Conservation (phyloP, 768 basidiomycete genomes). For the Mycena vulgaris region DNA sequence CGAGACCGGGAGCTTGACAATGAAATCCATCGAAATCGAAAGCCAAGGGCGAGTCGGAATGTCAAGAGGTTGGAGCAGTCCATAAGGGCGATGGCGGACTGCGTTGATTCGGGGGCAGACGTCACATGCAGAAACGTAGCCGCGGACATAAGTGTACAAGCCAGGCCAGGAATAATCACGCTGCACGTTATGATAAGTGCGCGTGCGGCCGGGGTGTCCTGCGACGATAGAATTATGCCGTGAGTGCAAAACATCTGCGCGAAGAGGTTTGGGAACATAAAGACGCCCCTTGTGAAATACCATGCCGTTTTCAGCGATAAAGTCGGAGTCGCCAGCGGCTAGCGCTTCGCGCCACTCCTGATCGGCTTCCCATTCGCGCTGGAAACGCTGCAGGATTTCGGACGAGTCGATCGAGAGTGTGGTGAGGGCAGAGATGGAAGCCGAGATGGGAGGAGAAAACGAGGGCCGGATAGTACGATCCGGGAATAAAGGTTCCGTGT, state of each 20-base stretch:
- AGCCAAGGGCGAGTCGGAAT: too few species aligned
- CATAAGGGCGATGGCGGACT: conserved; percentile 50
- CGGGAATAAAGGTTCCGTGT: conserved; percentile 16
- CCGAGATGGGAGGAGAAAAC: not conserved
- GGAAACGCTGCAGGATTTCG: conserved; percentile 36
- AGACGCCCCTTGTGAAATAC: too few species aligned
- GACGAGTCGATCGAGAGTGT: too few species aligned
- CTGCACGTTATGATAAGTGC: conserved; percentile 49
- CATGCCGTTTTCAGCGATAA: conserved; percentile 30
- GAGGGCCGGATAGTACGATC: not conserved
- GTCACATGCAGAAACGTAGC: conserved; percentile 53
- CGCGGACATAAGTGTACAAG: conserved; percentile 40
- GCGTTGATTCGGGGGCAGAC: conserved; percentile 52
- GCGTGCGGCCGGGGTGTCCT: conserved; percentile 58
- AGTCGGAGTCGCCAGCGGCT: conserved; percentile 29
- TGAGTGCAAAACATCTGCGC: too few species aligned
- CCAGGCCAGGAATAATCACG: conserved; percentile 61
- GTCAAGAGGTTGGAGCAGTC: conserved; percentile 52
- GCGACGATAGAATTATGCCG: conserved; percentile 46
- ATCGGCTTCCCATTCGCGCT: conserved; percentile 29
- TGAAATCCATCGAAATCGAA: conserved; percentile 60
- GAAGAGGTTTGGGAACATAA: too few species aligned
- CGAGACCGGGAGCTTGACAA: conserved; percentile 56
- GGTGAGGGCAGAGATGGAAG: not conserved
- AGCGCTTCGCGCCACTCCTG: too few species aligned